Evolutionary conservation across 2,329 filamentous ascomycete species (phyloP), one percentile per base, ranked within the genome.

Genomic region (Bipolaris victoriae): DNA sequence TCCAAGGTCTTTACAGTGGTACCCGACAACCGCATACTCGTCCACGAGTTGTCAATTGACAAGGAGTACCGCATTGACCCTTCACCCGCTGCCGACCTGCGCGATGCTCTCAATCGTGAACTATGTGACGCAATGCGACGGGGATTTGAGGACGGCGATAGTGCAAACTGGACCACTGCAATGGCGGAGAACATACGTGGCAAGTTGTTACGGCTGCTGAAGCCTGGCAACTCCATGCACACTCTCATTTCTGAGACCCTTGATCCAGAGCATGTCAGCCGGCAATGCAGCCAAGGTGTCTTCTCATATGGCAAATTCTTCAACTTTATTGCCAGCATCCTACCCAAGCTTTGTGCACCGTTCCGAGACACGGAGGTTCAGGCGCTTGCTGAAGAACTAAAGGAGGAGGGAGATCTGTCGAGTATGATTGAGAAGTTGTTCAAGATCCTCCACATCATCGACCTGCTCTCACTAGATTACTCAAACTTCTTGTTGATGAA

Each of bases 241-340:
- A 88, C 82, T 2, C 82, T 91, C 43, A 91, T 94, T 57, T 86
- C 86, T 2, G 90, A 93, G 69, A 86, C 90, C 1, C 79, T 95
- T 22, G 91, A 94, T 64, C 85, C 87, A 1, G 88, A 91, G 37
- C 82, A 90, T 60, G 88, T 92, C 26, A 82, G 84, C 59, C 84
- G 83, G 39, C 89, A 93, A 63, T 91, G 90, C 67, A 80, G 80
- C 9, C 82, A 87, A 52, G 90, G 90, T 13, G 86, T 85, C 48
- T 94, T 94, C 72, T 93, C 90, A 0, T 93, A 93, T 63, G 88
- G 90, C 63, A 89, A 87, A 57, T 93, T 94, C 76, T 94, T 94
- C 71, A 79, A 82, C 1, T 90, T 91, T 61, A 91, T 94, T 83
- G 87, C 86, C 1, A 84, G 85, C 1, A 83, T 95, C 45, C 80